Conservation (phyloP, 2,329 filamentous ascomycete genomes). For the Nothopassalora personata region DNA sequence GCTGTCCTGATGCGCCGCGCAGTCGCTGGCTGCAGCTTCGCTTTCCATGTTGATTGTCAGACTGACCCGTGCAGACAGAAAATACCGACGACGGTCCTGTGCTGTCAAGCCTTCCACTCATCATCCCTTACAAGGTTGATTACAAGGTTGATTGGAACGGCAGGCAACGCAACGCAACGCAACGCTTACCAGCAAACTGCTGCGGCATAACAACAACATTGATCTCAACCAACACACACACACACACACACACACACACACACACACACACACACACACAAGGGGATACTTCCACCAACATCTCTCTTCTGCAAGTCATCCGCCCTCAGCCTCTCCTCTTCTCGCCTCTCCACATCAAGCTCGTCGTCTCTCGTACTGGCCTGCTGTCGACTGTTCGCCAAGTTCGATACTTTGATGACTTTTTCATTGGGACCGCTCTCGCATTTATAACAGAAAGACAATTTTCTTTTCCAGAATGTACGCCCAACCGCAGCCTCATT, state of each 20-base stretch:
- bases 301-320: constrained; percentile 14
- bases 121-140: neutral
- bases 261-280: neutral
- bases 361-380: neutral
- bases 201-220: constrained; percentile 1
- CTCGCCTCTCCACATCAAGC: constrained; percentile 6
- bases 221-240: neutral
- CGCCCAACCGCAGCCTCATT: constrained; percentile 2
- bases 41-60: neutral
- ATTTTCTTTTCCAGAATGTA: constrained; percentile 8
- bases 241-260: no score
- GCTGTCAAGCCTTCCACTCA: neutral
- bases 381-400: constrained; percentile 1
- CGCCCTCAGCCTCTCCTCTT: constrained; percentile 6
- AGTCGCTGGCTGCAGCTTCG: neutral
- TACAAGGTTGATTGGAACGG: constrained; percentile 1
- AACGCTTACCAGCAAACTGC: constrained; percentile 2
- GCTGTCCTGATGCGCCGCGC: neutral
- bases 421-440: neutral
- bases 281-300: constrained; percentile 7
- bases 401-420: constrained; percentile 2
- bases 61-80: neutral
- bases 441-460: constrained; percentile 7
- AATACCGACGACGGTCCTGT: neutral
- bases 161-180: neutral